phyloP scores from a whole-genome alignment of 805 yeast species.

The Osmozyma mogii region DNA sequence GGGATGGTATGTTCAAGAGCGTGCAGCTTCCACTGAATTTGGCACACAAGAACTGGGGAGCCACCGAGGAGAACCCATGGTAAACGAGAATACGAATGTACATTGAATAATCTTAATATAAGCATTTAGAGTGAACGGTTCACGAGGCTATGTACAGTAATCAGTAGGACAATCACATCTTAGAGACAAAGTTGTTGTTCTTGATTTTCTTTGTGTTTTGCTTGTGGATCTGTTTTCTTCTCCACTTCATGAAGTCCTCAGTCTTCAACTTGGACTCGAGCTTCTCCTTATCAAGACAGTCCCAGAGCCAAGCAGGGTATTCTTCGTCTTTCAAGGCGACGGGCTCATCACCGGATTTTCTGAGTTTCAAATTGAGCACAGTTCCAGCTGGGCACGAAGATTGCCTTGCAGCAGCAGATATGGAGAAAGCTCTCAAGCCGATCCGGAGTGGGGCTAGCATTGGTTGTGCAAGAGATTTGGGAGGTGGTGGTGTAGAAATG shows the following conservation, averaged over 20 bases:
- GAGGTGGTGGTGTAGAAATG: too few species aligned
- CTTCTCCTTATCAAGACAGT: slow-evolving; percentile 59
- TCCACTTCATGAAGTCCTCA: slow-evolving; percentile 59
- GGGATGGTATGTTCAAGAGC: slow-evolving; percentile 42
- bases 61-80: slow-evolving; percentile 64
- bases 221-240: slow-evolving; percentile 57
- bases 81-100: slow-evolving; percentile 7
- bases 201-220: slow-evolving; percentile 65
- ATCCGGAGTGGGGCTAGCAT: too few species aligned
- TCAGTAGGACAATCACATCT: too few species aligned
- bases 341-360: slow-evolving; percentile 78
- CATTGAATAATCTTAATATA: background rate
- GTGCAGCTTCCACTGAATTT: slow-evolving; percentile 41
- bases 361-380: slow-evolving; percentile 59
- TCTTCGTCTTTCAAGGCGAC: slow-evolving; percentile 81
- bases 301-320: slow-evolving; percentile 96
- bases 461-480: too few species aligned
- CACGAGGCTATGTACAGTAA: too few species aligned
- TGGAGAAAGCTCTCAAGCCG: too few species aligned
- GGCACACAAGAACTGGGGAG: slow-evolving; percentile 43
- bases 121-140: too few species aligned
- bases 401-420: too few species aligned
- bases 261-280: slow-evolving; percentile 48
- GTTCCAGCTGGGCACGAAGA: slow-evolving; percentile 70
- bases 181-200: slow-evolving; percentile 65